phyloP scores from a whole-genome alignment of 345 rosid species.

The Citrus medica region DNA sequence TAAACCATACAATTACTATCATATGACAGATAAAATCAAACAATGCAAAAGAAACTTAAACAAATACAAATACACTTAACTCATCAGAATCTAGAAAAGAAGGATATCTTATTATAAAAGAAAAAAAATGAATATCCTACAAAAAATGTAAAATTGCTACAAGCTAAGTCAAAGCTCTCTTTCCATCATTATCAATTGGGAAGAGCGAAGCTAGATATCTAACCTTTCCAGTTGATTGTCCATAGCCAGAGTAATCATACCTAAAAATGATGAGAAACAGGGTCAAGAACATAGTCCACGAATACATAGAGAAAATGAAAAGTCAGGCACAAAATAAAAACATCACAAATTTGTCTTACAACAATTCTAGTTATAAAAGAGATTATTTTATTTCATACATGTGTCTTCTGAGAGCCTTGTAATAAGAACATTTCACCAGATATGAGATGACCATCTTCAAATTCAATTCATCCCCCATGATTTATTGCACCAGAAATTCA shows the following conservation, averaged over 20 bases:
- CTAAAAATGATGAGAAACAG: slow-evolving; percentile 31
- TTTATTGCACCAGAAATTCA: neutral
- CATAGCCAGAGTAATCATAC: slow-evolving; percentile 97
- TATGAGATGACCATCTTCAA: neutral
- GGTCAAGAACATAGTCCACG: slow-evolving; percentile 13
- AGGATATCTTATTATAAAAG: neutral
- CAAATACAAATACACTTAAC: neutral
- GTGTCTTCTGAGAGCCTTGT: neutral
- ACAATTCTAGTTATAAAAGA: neutral
- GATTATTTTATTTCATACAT: neutral
- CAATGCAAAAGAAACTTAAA: neutral
- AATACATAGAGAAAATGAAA: slow-evolving; percentile 2
- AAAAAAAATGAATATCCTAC: neutral
- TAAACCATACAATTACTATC: neutral
- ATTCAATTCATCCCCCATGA: neutral
- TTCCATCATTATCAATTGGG: slow-evolving; percentile 13
- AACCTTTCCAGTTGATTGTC: slow-evolving; percentile 95
- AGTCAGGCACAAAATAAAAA: neutral
- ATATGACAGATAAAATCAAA: neutral
- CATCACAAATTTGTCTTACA: neutral
- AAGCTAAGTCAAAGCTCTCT: neutral
- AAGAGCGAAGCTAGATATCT: slow-evolving; percentile 14
- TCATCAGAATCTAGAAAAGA: neutral
- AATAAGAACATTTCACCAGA: neutral
- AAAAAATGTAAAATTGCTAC: neutral